phyloP scores from a whole-genome alignment of 228 moss, liverwort and hornwort genomes.

The Sphagnum fallax region DNA sequence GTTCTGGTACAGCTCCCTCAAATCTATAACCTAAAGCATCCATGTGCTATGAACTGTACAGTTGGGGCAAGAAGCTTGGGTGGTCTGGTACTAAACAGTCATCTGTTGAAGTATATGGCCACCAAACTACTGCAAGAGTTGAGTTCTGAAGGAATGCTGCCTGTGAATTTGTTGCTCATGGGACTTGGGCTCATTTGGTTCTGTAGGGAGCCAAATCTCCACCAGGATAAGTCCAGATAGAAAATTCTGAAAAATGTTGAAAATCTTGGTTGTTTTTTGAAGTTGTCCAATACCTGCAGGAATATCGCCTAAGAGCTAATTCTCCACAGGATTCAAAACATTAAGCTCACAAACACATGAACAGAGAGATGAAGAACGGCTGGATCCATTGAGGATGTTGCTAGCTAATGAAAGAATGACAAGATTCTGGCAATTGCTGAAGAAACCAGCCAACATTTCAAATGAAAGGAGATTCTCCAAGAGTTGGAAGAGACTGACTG shows the following conservation, averaged over 20 bases:
- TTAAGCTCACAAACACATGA: conserved; percentile 53
- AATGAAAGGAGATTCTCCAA: conserved; percentile 73
- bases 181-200: conserved; percentile 71
- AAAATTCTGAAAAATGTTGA: conserved; percentile 66
- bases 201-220: conserved; percentile 50
- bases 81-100: conserved; percentile 34
- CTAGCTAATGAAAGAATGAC: conserved; percentile 50
- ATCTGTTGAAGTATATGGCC: conserved; percentile 54
- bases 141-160: conserved; percentile 52
- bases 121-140: conserved; percentile 54
- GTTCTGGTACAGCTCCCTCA: conserved; percentile 41
- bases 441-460: conserved; percentile 53
- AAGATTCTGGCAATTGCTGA: conserved; percentile 56
- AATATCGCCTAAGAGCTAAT: conserved; percentile 59
- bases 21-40: conserved; percentile 60
- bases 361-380: conserved; percentile 43
- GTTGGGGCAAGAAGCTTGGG: conserved; percentile 40
- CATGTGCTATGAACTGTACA: conserved; percentile 48
- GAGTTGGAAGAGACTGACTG: conserved; percentile 60
- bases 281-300: conserved; percentile 65
- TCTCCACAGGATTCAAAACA: conserved; percentile 61
- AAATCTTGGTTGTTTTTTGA: conserved; percentile 33
- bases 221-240: conserved; percentile 64
- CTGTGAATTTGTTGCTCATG: conserved; percentile 62
- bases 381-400: conserved; percentile 60